Evolutionary conservation across 768 basidiomycete species (phyloP), one percentile per base, ranked within the genome.

Genomic region (Suillus subluteus): DNA sequence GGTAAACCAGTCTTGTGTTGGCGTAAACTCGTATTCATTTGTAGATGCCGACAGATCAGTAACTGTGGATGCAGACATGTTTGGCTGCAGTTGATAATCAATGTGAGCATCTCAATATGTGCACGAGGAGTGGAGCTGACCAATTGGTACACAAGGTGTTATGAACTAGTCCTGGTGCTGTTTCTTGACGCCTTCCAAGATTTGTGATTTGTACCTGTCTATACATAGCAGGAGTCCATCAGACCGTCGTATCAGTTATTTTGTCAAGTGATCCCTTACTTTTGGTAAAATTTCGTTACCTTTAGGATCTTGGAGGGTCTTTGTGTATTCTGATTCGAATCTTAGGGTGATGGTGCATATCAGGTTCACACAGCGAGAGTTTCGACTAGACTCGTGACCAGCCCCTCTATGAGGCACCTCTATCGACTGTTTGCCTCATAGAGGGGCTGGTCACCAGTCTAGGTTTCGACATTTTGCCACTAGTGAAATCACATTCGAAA

Each of bases 1-100:
- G 1, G 82, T 82, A 70, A 87, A 85, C 87, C 87, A 87, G 67
- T 88, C 87, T 73, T 88, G 87, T 0, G 82, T 83, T 9, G 75
- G 54, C 3, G 85, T 87, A 70, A 86, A 87, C n/a, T 71, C 69
- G 67, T 79, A 84, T 54, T 65, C 30, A 41, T 68, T 40, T 2
- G 46, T 64, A 62, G 68, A 62, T 4, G 37, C n/a, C 32, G 70
- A 37, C 41, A 37, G 9, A 23, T 70, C 43, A 16, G 32, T 21
- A 26, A 35, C 56, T 30, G 9, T 43, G 16, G 52, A 15, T 38
- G n/a, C 56, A 23, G 58, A 38, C 58, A 26, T 40, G 6, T 58
- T 40, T 38, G n/a, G n/a, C 56, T 58, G 56, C n/a, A 40, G 56
- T 23, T 23, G 13, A 15, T 40, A 7, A 8, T 40, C 15, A 40